Base-by-base conservation (phyloP, 1,284 basidiomycete species). In the Coniophora puteana region DNA sequence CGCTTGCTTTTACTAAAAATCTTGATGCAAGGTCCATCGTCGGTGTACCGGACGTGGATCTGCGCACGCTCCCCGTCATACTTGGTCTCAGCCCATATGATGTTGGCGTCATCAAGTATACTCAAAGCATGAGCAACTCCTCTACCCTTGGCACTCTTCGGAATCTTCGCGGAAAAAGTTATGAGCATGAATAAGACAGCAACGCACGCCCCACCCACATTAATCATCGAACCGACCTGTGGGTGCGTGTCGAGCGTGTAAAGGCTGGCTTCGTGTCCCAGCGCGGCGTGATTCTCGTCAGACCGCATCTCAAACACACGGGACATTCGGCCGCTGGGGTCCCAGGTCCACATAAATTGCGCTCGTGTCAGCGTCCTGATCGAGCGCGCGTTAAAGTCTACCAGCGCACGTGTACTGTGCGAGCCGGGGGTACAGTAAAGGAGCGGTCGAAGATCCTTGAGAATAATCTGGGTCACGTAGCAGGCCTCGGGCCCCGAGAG, bases 11-110 rank as follows among this genome's bases (percentile, higher is more conserved):
- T 93, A 66, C 87, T 91, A 57, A 84, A 92, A 27, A 94, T 88
- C 1, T 66, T 80, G 43, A 94, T 82, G 2, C 75, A 63, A 4
- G 52, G 46, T 0, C 59, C 57, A 5, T 65, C 58, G 4, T 54
- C 52, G 5, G 56, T 48, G 4, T 82, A 53, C 48, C 82, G 67
- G 18, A 92, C 74, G 53, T 95, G 92, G 21, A 93, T 89, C 55
- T 95, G 92, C 44, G 80, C 87, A 54, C 90, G 73, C 59, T 93
- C 91, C 5, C 92, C 92, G 47, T 94, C 92, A 57, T 93, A 92
- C 61, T 95, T 94, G 2, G 80, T 89, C 64, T 95, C 92, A 1
- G 83, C 88, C 78, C 84, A 93, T 3, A 91, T 66, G 35, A 56
- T 62, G 5, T 68, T 57, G 2, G 71, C 65, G 1, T 59, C 45